Conservation (phyloP, 1,284 basidiomycete species). For the Ganoderma boninense region DNA sequence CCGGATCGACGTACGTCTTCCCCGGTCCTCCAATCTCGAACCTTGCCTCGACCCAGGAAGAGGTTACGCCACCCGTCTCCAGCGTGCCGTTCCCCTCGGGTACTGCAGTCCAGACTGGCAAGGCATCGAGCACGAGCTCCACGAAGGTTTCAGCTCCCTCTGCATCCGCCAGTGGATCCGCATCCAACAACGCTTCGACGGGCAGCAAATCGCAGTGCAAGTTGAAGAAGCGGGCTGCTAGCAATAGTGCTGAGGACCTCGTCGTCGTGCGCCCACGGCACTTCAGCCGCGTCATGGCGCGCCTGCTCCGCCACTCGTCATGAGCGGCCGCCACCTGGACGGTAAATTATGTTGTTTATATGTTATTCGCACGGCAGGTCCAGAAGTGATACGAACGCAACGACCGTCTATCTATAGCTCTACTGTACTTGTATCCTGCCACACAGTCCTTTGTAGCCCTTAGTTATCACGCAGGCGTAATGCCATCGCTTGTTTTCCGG, state of each 20-base stretch:
- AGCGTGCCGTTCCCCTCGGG: constrained; percentile 28
- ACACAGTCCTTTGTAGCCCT: constrained; percentile 9
- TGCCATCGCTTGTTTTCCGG: neutral
- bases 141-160: constrained; percentile 23
- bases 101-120: constrained; percentile 24
- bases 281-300: constrained; percentile 35
- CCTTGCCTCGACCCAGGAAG: constrained; percentile 34
- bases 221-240: constrained; percentile 23
- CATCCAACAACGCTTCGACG: constrained; percentile 18
- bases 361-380: constrained; percentile 11
- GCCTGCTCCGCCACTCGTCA: constrained; percentile 23
- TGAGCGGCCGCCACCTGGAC: neutral
- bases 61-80: constrained; percentile 28
- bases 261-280: constrained; percentile 29
- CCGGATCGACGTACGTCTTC: constrained; percentile 45
- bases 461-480: neutral
- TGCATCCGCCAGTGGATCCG: constrained; percentile 17
- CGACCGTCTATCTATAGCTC: constrained; percentile 3
- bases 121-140: constrained; percentile 26
- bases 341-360: constrained; percentile 3
- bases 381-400: neutral
- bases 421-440: neutral
- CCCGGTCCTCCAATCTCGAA: constrained; percentile 49
- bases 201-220: constrained; percentile 14
- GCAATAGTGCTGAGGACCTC: constrained; percentile 19